Conservation (phyloP, 306 rosid species). For the Cucurbita maxima region DNA sequence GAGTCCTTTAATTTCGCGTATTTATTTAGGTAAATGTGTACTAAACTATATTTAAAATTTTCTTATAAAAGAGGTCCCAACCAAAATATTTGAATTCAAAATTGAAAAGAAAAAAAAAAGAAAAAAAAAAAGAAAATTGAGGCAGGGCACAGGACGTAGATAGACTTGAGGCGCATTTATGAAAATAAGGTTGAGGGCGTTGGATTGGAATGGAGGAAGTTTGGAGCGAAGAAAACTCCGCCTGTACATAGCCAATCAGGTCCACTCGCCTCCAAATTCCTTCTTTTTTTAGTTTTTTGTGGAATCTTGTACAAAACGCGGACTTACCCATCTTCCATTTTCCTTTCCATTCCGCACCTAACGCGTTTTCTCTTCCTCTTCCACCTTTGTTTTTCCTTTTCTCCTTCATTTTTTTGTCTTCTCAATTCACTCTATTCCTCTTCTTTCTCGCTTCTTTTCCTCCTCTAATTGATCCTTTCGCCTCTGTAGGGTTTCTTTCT, state of each 20-base stretch:
- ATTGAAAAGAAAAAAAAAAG: too few species aligned
- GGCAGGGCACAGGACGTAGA: neutral
- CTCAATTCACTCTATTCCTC: too few species aligned
- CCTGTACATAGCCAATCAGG: neutral
- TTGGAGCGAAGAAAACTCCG: neutral
- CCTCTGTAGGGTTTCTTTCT: neutral
- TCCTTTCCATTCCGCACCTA: neutral
- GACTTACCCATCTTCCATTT: neutral
- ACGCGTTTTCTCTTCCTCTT: neutral
- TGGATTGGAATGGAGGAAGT: conserved; percentile 1
- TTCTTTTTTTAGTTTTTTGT: neutral
- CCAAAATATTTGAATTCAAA: too few species aligned
- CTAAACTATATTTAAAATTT: too few species aligned
- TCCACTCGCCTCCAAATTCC: neutral
- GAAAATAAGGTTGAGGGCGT: neutral
- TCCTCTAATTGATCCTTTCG: neutral
- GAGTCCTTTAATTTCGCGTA: too few species aligned
- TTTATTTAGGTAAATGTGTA: too few species aligned
- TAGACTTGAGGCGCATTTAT: neutral
- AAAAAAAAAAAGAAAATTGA: neutral
- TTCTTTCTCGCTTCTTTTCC: neutral
- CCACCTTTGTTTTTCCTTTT: neutral
- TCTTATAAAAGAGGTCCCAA: too few species aligned
- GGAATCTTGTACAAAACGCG: neutral
- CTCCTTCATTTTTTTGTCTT: neutral